phyloP scores from a whole-genome alignment of 2,329 filamentous ascomycete species.

The Dissoconium aciculare region DNA sequence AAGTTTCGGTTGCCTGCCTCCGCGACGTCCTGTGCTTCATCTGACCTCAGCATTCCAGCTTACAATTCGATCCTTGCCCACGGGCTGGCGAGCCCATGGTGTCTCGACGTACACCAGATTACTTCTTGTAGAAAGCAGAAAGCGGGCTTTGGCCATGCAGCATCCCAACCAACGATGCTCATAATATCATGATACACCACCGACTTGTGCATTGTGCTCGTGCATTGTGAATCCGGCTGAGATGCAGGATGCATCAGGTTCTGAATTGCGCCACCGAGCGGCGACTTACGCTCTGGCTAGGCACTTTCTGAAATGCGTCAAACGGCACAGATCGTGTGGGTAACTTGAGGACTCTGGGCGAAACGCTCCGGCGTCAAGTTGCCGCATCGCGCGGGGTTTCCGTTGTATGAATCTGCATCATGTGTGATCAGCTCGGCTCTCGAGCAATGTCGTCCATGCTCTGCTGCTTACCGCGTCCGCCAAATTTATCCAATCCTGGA shows the following conservation, averaged over 20 bases:
- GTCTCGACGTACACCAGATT: slow-evolving; percentile 84
- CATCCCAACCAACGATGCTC: not conserved
- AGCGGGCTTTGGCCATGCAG: slow-evolving; percentile 2
- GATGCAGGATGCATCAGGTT: not conserved
- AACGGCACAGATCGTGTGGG: no score
- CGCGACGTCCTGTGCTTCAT: not conserved
- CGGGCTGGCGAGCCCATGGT: slow-evolving; percentile 98
- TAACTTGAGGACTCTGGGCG: no score
- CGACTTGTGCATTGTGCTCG: not conserved
- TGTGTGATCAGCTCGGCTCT: no score
- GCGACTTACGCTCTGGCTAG: no score
- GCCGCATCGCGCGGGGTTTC: no score
- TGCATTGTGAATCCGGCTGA: not conserved
- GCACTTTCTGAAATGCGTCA: no score
- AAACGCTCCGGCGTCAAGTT: no score
- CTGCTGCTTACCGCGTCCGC: slow-evolving; percentile 54
- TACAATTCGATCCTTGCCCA: slow-evolving; percentile 98
- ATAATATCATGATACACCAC: slow-evolving; percentile 4
- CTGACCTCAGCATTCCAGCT: slow-evolving; percentile 38
- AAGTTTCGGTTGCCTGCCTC: slow-evolving; percentile 32
- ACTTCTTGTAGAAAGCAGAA: slow-evolving; percentile 64
- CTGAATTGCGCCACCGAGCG: not conserved
- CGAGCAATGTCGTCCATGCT: slow-evolving; percentile 1
- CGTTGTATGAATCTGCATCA: no score
- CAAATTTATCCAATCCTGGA: slow-evolving; percentile 69